Evolutionary conservation across 495 filamentous ascomycete species (phyloP), one percentile per base, ranked within the genome.

Genomic region (Penicillium odoratum): DNA sequence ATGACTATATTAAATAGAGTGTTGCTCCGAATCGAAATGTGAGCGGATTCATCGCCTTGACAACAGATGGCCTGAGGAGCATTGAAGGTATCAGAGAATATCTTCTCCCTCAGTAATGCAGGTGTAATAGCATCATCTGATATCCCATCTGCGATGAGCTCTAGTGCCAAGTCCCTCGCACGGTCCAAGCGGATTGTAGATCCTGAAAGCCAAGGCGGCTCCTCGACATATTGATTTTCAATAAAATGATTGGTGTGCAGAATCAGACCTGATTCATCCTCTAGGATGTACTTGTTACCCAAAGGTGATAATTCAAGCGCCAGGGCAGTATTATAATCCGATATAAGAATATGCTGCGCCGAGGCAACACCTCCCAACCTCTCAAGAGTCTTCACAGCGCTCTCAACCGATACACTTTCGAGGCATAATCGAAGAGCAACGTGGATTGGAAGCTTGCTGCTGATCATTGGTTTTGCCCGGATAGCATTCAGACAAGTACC

Each of bases 401-500:
- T 73, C 5, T 68, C 69, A 0, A 78, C 77, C 4, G 81, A 83
- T 4, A 51, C 57, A 43, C 78, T 82, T 57, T 90, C 85, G 21
- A 90, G 68, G 28, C 78, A 82, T 30, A 77, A 68, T 25, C 86
- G 77, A 7, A 90, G 76, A 2, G 82, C 85, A 13, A 90, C 66
- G 65, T 90, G 87, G 21, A 84, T 80, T 0, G 87, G 87, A 7
- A 89, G 46, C 30, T 77, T 81, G 40, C 71, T 69, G 25, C 70
- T 74, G 53, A 83, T 75, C 51, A 85, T 77, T 1, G 84, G 84
- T 15, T 75, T 74, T 3, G 84, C 85, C 44, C 79, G 77, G 54
- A 89, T 84, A 4, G 86, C 87, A 64, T 90, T 89, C 18, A 90
- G 72, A 46, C 81, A 85, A n/a, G 82, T 81, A 3, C 86, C 86